Percentiles rank a stretch among this genome's conserved stretches.
Conservation (phyloP, 2,329 filamentous ascomycete genomes). For the Coniochaeta sp. region DNA sequence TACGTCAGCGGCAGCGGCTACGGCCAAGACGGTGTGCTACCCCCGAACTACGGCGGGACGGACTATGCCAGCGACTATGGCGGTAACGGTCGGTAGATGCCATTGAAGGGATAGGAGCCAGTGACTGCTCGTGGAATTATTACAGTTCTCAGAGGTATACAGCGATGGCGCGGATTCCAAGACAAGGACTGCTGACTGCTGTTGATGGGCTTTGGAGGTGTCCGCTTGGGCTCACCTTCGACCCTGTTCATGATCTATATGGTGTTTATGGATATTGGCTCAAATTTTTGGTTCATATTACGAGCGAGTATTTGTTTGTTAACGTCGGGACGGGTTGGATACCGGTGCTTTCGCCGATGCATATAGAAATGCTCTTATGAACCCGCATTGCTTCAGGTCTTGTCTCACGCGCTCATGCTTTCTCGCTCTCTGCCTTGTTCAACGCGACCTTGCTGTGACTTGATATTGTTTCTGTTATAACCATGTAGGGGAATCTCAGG, state of each 20-base stretch:
- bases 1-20: constrained; percentile 57
- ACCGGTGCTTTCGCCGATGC: background rate
- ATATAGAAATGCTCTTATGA: background rate
- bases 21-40: constrained; percentile 43
- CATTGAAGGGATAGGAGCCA: background rate
- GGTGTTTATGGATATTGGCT: background rate
- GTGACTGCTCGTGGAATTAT: background rate
- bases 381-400: background rate
- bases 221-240: background rate
- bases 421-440: background rate
- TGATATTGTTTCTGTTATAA: no score
- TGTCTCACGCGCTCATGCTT: background rate
- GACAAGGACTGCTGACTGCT: background rate
- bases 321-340: background rate
- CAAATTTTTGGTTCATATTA: background rate
- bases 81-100: constrained; percentile 20
- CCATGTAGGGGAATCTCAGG: no score
- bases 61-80: constrained; percentile 47
- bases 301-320: background rate
- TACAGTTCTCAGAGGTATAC: background rate
- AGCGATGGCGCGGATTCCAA: background rate
- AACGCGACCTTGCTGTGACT: no score
- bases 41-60: constrained; percentile 46
- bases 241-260: background rate
- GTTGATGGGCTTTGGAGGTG: background rate